phyloP scores from a whole-genome alignment of 1,139 yeast genomes.

The Pichia cactophila region DNA sequence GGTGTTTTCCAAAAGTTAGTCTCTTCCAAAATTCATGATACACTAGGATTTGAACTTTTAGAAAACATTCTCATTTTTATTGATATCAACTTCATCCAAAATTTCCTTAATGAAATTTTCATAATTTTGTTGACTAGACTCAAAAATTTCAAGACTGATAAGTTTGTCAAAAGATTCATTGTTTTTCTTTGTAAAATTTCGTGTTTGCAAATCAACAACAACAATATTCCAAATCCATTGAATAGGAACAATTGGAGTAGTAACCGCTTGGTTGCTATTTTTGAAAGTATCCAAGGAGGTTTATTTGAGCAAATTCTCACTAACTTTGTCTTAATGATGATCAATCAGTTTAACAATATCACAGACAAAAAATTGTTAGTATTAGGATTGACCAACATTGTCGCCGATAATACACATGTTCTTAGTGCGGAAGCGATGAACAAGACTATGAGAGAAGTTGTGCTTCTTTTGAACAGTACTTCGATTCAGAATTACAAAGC shows the following conservation, averaged over 20 bases:
- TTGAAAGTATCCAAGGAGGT: slow-evolving; percentile 58
- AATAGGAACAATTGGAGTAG: slow-evolving; percentile 33
- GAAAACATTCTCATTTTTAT: slow-evolving; percentile 59
- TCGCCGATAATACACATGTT: slow-evolving; percentile 31
- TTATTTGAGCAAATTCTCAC: slow-evolving; percentile 30
- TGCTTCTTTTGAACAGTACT: slow-evolving; percentile 38
- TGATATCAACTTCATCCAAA: slow-evolving; percentile 42
- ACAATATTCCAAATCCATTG: slow-evolving; percentile 10
- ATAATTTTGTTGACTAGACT: slow-evolving; percentile 70
- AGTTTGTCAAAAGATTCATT: slow-evolving; percentile 65
- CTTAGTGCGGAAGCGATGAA: slow-evolving; percentile 33
- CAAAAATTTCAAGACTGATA: slow-evolving; percentile 75
- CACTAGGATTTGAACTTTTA: slow-evolving; percentile 75
- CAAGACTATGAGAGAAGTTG: slow-evolving; percentile 45
- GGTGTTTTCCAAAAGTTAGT: slow-evolving; percentile 96
- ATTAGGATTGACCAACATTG: slow-evolving; percentile 63
- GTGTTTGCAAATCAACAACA: slow-evolving; percentile 27
- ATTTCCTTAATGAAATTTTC: slow-evolving; percentile 67
- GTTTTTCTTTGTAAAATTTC: slow-evolving; percentile 53
- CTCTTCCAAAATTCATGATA: slow-evolving; percentile 75
- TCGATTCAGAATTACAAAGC: slow-evolving; percentile 29
- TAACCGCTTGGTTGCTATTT: slow-evolving; percentile 44
- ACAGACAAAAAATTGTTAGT: slow-evolving; percentile 70
- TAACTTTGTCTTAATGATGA: slow-evolving; percentile 57
- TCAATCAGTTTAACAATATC: slow-evolving; percentile 57